These are phyloP conservation scores for Teunomyces gatunensis DNA, from an alignment of 805 yeast genomes.

Conservation along the genomic window DNA sequence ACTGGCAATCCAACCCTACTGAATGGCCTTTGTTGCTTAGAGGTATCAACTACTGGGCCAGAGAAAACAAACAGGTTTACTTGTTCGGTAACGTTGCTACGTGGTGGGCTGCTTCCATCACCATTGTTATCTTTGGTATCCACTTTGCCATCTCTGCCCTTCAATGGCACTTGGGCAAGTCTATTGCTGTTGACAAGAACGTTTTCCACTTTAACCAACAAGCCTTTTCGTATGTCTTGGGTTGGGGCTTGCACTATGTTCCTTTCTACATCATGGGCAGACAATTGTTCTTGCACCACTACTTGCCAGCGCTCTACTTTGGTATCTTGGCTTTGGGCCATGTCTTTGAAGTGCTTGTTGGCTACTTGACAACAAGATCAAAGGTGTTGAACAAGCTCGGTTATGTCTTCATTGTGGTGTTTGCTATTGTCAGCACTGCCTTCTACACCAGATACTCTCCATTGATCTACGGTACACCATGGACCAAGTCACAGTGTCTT, in stretches of 20 bases:
- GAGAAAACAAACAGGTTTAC: constrained; percentile 59
- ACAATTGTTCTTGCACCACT: constrained; percentile 91
- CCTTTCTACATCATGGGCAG: constrained; percentile 89
- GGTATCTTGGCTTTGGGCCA: constrained; percentile 78
- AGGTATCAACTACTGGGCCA: constrained; percentile 81
- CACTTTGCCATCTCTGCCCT: constrained; percentile 47
- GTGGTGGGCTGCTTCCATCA: constrained; percentile 70
- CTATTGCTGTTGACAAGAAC: constrained; percentile 47
- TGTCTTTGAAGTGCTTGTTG: constrained; percentile 49
- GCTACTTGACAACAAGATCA: constrained; percentile 37
- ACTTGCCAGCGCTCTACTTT: constrained; percentile 88
- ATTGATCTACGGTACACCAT: constrained; percentile 70
- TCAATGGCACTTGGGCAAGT: constrained; percentile 59
- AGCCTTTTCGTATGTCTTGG: constrained; percentile 58
- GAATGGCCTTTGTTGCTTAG: constrained; percentile 74
- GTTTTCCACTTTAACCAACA: constrained; percentile 66
- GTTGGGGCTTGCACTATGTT: constrained; percentile 68
- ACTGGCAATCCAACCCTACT: constrained; percentile 67
- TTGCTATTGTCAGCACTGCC: constrained; percentile 48
- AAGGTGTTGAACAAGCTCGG: constrained; percentile 44
- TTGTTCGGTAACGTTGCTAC: constrained; percentile 74
- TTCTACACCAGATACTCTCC: constrained; percentile 68
- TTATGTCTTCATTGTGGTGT: constrained; percentile 43
- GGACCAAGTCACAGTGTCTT: constrained; percentile 72
- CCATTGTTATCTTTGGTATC: constrained; percentile 49